Base-by-base conservation (phyloP, 768 basidiomycete species). In the Tricholoma flavovirens region DNA sequence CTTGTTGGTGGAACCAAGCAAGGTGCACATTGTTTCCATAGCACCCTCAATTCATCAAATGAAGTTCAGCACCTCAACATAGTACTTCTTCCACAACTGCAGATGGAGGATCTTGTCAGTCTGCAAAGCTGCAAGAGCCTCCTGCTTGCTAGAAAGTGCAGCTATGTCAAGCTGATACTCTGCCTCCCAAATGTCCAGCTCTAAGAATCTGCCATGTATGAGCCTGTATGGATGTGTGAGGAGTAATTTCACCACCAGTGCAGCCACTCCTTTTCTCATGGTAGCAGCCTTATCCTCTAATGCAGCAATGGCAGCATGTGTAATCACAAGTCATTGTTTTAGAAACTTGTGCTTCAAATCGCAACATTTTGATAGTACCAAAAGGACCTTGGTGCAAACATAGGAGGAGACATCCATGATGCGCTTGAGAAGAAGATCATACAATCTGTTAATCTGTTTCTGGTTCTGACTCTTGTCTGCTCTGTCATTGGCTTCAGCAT, bases 271-370 rank as follows among this genome's bases (percentile, higher is more conserved):
- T 71, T 92, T 91, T 62, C 97, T 80, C n/a, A 96, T 95, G 5
- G 79, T 83, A 17, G 91, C 83, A 2, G 84, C 86, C 72, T 98
- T 98, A 74, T 98, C 96, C 61, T 93, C 86, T 48, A 99, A 76
- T 22, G 89, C 85, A 2, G 77, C 81, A 30, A 90, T 83, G 0
- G 93, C 88, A n/a, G 83, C 82, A 49, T 78, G 76, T 4, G 93
- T 87, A 32, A 94, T 83, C 17, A 76, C 74, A 30, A 92, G 76
- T 0, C 95, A 82, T 59, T 94, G 88, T 68, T 92, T 90, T 0
- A 93, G 93, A 71, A 93, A 94, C 64, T 91, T 93, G 67, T 77
- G 76, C 24, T 88, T 80, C 51, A 96, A 83, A 12, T 75, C 73
- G 67, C 88, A 89, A 4, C 97, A 77, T 64, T 84, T 86, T 40